Base-by-base conservation (phyloP, 2,329 filamentous ascomycete genomes). In the Orbilia blumenaviensis region DNA sequence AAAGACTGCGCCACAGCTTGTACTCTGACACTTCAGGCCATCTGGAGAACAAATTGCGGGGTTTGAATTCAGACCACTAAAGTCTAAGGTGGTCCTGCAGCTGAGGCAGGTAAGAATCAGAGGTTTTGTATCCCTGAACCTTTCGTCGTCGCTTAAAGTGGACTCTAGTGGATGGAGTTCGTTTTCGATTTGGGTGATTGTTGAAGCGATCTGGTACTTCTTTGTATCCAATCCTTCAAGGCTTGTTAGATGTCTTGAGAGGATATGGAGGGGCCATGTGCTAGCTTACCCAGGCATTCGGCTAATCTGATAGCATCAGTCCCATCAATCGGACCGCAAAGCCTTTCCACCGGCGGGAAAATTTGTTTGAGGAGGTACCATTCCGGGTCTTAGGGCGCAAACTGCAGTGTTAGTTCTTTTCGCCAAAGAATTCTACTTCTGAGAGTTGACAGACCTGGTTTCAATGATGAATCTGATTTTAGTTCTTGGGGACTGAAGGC, bases 281-380 rank as follows among this genome's bases (percentile, higher is more conserved):
- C n/a, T n/a, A n/a, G n/a, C 66, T 61, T 54, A 71, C 73, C 95
- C 12, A 99, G 88, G 82, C 95, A 96, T 82, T 97, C 94, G 1
- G 95, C 95, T 8, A 99, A 87, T 78, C 94, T 90, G 1, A 92
- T 89, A 6, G 94, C 91, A 78, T 97, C 96, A 1, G 95, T 99
- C 73, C 95, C 95, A 12, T 89, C 89, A 80, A 99, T 97, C 75
- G 96, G 97, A 77, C 94, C 95, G 82, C 95, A 99, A 21, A 99
- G 89, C 87, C 95, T 92, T 84, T 99, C 95, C 25, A 99, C 95
- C 0, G 95, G 95, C 9, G 95, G 95, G 84, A 99, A 93, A 73
- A 99, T 97, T 83, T 99, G 95, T 85, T 99, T 99, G 85, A 93
- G 91, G 41, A 99, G 89, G 83, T 99, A 99, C 88, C 94, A 98